Percentiles rank a stretch among this genome's conserved stretches.
These are phyloP conservation scores for Lobosporangium transversale DNA, from an alignment of 192 early-diverging fungal species.

Conservation along the genomic window DNA sequence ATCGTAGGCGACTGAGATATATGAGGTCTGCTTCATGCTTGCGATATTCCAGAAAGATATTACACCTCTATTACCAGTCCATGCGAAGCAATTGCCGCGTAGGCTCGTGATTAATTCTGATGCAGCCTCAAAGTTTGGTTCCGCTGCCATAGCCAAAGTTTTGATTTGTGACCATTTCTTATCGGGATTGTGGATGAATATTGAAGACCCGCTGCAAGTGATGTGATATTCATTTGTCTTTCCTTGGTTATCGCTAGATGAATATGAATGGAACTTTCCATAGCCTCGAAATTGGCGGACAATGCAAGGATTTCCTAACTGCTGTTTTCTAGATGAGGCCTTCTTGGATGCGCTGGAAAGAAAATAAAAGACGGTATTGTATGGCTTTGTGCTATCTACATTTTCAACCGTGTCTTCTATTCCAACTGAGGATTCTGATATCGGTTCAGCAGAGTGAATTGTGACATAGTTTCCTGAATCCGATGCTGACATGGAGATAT, in stretches of 20 bases:
- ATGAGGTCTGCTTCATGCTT: slow-evolving; percentile 9
- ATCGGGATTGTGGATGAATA: neutral
- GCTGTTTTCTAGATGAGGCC: too few species aligned
- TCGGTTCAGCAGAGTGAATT: slow-evolving; percentile 10
- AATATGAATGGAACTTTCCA: slow-evolving; percentile 8
- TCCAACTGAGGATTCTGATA: slow-evolving; percentile 7
- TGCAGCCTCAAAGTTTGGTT: slow-evolving; percentile 5
- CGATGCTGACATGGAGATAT: slow-evolving; percentile 15
- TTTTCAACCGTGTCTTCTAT: slow-evolving; percentile 2
- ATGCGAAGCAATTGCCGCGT: slow-evolving; percentile 17
- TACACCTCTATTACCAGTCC: slow-evolving; percentile 13
- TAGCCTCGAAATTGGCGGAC: slow-evolving; percentile 5
- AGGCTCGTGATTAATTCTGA: slow-evolving; percentile 7
- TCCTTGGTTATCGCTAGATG: neutral
- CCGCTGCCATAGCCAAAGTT: slow-evolving; percentile 2
- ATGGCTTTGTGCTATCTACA: slow-evolving; percentile 9
- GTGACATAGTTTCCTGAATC: slow-evolving; percentile 5
- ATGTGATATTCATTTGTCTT: slow-evolving; percentile 13
- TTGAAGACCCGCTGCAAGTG: neutral
- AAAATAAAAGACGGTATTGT: too few species aligned
- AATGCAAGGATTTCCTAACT: neutral
- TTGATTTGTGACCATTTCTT: slow-evolving; percentile 1
- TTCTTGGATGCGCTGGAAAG: too few species aligned
- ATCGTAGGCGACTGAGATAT: slow-evolving; percentile 10
- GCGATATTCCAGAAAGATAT: slow-evolving; percentile 17